phyloP scores from a whole-genome alignment of 1,139 yeast species.

The Candida tropicalis region DNA sequence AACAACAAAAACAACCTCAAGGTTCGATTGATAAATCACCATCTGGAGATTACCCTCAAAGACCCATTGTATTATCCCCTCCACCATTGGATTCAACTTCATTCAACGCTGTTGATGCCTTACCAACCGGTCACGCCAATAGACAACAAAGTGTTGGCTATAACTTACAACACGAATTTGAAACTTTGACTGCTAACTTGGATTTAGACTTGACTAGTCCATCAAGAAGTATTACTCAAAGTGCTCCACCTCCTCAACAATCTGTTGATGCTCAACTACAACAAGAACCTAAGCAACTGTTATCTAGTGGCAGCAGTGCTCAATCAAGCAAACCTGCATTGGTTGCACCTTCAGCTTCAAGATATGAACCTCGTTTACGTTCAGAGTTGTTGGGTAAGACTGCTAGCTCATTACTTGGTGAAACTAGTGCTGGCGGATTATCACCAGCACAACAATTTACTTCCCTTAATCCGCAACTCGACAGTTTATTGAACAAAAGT shows the following conservation, averaged over 20 bases:
- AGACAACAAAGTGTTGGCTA: slow-evolving; percentile 48
- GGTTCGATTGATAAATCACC: slow-evolving; percentile 6
- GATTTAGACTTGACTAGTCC: slow-evolving; percentile 42
- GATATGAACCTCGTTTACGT: slow-evolving; percentile 9
- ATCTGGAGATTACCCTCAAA: slow-evolving; percentile 19
- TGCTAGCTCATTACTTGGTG: slow-evolving; percentile 23
- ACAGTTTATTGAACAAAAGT: slow-evolving; percentile 15
- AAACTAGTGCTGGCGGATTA: slow-evolving; percentile 18
- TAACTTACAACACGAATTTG: slow-evolving; percentile 50
- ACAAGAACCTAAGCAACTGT: slow-evolving; percentile 5
- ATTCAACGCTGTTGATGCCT: neutral
- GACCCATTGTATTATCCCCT: slow-evolving; percentile 46
- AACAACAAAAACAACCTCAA: slow-evolving; percentile 1
- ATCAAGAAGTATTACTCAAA: slow-evolving; percentile 6
- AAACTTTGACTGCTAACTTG: slow-evolving; percentile 49
- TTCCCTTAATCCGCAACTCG: slow-evolving; percentile 12
- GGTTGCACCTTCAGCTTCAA: slow-evolving; percentile 18
- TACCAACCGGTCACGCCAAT: slow-evolving; percentile 22
- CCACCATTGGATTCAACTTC: slow-evolving; percentile 35
- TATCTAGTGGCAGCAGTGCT: neutral
- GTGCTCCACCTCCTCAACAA: slow-evolving; percentile 8
- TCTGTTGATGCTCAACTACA: slow-evolving; percentile 1
- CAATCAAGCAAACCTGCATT: slow-evolving; percentile 11
- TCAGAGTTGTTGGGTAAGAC: slow-evolving; percentile 12
- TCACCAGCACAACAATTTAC: slow-evolving; percentile 23